Percentiles rank a stretch among this genome's conserved stretches.
phyloP scores from a whole-genome alignment of 2,329 filamentous ascomycete genomes.

The Cercospora sp. region DNA sequence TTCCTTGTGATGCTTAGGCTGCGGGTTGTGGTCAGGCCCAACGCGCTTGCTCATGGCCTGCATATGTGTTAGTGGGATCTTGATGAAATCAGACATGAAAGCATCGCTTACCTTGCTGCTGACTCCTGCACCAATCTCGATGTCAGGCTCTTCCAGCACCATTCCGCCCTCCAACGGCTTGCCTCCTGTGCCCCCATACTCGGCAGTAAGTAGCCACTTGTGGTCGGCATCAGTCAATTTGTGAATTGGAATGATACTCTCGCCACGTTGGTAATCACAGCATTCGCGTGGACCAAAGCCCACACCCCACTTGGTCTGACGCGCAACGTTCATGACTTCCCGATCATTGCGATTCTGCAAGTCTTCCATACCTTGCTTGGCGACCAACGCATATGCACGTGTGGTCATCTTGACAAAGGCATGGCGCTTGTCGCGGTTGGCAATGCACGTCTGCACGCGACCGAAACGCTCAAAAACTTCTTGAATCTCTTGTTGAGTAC shows the following conservation, averaged over 20 bases:
- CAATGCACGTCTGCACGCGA: conserved; percentile 92
- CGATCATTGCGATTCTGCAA: conserved; percentile 78
- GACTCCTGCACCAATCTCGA: conserved; percentile 95
- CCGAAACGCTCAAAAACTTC: conserved; percentile 79
- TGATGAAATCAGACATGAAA: neutral
- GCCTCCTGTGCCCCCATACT: conserved; percentile 90
- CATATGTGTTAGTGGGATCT: neutral
- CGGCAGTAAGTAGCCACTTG: conserved; percentile 94
- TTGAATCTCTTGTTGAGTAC: conserved; percentile 77
- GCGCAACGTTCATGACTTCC: conserved; percentile 66
- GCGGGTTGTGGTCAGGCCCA: conserved; percentile 36
- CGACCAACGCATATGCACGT: conserved; percentile 77
- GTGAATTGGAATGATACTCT: conserved; percentile 90
- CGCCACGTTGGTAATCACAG: conserved; percentile 88
- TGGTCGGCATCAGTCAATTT: conserved; percentile 93
- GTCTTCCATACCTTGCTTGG: conserved; percentile 86
- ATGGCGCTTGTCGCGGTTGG: conserved; percentile 96
- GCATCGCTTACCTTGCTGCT: conserved; percentile 68
- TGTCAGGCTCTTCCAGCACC: conserved; percentile 94
- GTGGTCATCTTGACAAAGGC: conserved; percentile 99
- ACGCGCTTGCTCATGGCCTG: conserved; percentile 43
- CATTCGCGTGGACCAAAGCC: conserved; percentile 96
- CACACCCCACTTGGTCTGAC: conserved; percentile 91
- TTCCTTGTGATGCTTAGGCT: conserved; percentile 30
- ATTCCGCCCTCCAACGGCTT: conserved; percentile 76